A percentile compares a stretch with the other conserved stretches of the same genome.
Conservation (phyloP, 768 basidiomycete species). For the Collybia mongolica region DNA sequence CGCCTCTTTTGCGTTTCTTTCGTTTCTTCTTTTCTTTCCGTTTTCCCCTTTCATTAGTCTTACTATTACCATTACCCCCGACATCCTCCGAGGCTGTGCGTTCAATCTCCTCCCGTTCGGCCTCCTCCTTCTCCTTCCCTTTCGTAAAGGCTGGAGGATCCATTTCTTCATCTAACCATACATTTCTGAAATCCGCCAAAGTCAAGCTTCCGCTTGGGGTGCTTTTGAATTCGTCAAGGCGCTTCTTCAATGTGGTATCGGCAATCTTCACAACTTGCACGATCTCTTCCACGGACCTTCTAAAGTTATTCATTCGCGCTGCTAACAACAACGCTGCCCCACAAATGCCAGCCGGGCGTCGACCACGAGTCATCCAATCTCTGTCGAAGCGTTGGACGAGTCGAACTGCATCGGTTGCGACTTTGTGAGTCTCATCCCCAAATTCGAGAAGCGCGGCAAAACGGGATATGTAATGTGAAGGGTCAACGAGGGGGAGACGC, state of each 20-base stretch:
- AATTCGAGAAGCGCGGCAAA: slow-evolving; percentile 95
- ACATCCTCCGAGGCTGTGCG: too few relatives aligned
- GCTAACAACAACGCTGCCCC: slow-evolving; percentile 94
- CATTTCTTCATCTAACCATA: slow-evolving; percentile 90
- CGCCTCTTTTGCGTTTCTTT: slow-evolving; percentile 37
- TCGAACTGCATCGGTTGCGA: slow-evolving; percentile 90
- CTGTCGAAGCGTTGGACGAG: slow-evolving; percentile 91
- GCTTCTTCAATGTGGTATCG: slow-evolving; percentile 91
- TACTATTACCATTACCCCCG: slow-evolving; percentile 26
- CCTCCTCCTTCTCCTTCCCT: slow-evolving; percentile 70
- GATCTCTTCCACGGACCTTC: slow-evolving; percentile 90
- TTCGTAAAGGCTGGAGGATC: slow-evolving; percentile 89
- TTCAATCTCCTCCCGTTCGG: slow-evolving; percentile 40
- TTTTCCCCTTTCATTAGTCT: slow-evolving; percentile 24
- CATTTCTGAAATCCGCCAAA: slow-evolving; percentile 83
- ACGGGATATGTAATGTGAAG: slow-evolving; percentile 94
- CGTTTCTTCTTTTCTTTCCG: slow-evolving; percentile 31
- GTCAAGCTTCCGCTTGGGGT: slow-evolving; percentile 86
- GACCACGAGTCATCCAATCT: slow-evolving; percentile 97
- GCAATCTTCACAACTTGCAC: slow-evolving; percentile 99
- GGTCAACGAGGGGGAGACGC: slow-evolving; percentile 87
- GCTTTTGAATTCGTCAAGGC: slow-evolving; percentile 91
- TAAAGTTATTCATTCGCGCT: slow-evolving; percentile 97
- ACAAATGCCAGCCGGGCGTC: slow-evolving; percentile 95
- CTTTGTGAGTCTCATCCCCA: slow-evolving; percentile 88